Conservation (phyloP, 768 basidiomycete species). For the Cystobasidium ongulense region DNA sequence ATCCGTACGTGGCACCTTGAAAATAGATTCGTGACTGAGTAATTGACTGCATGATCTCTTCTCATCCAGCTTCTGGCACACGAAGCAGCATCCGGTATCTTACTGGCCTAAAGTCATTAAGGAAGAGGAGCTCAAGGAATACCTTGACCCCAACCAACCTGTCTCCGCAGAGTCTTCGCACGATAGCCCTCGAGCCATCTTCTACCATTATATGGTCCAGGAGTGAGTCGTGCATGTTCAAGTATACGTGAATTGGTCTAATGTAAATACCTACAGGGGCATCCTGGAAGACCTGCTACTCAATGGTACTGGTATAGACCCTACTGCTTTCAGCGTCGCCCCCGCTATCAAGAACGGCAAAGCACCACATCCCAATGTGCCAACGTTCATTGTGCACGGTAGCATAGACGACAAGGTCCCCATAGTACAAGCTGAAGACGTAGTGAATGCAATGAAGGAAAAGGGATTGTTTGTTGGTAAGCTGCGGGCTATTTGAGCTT, state of each 20-base stretch:
- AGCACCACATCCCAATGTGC: conserved; percentile 31
- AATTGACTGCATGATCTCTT: background rate
- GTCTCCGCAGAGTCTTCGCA: background rate
- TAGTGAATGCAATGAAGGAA: conserved; percentile 32
- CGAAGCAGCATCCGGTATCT: conserved; percentile 33
- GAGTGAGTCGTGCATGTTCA: conserved; percentile 20
- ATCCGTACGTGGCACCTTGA: conserved; percentile 13
- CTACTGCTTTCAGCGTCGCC: conserved; percentile 31
- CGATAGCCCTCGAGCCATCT: conserved; percentile 1
- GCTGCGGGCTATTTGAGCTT: background rate
- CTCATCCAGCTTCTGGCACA: conserved; percentile 32
- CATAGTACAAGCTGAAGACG: conserved; percentile 28
- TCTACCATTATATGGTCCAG: conserved; percentile 39
- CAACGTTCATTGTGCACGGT: conserved; percentile 32
- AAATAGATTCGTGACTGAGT: background rate
- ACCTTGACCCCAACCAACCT: conserved; percentile 27
- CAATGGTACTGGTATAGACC: conserved; percentile 33
- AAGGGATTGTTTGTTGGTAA: background rate
- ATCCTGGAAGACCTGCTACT: conserved; percentile 34
- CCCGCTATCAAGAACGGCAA: conserved; percentile 17
- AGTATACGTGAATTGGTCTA: background rate
- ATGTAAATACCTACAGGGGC: background rate
- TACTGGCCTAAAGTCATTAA: conserved; percentile 31
- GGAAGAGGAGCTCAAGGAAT: conserved; percentile 27
- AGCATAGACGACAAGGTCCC: conserved; percentile 39